Conservation (phyloP, 176 grass and related monocot species). For the Phoenix roebelenii region DNA sequence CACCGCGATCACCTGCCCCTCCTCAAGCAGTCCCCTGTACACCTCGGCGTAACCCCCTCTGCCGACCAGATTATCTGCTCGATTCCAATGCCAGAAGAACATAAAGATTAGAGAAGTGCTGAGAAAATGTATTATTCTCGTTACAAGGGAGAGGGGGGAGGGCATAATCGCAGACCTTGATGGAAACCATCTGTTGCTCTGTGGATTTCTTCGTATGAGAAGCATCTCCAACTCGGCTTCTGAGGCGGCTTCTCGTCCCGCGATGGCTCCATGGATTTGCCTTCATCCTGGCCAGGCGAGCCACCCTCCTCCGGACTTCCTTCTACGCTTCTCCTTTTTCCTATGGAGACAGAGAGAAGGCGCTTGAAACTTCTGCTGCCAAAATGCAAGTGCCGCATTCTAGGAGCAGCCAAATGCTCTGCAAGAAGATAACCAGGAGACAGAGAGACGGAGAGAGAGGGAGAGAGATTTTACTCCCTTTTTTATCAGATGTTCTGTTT, state of each 20-base stretch:
- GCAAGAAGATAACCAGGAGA: too few relatives aligned
- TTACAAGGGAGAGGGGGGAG: neutral
- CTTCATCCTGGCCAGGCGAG: constrained; percentile 12
- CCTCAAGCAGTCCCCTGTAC: constrained; percentile 53
- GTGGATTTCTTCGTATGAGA: constrained; percentile 53
- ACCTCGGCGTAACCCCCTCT: constrained; percentile 85
- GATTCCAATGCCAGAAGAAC: neutral
- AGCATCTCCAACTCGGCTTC: constrained; percentile 69
- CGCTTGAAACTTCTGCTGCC: constrained; percentile 58
- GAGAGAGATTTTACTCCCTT: too few relatives aligned
- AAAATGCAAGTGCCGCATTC: constrained; percentile 22
- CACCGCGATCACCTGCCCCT: constrained; percentile 56
- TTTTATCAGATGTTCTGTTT: too few relatives aligned
- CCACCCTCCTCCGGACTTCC: too few relatives aligned
- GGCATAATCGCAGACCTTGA: constrained; percentile 31
- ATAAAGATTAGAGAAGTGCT: neutral
- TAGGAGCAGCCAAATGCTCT: neutral
- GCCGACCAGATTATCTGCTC: constrained; percentile 67
- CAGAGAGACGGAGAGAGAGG: too few relatives aligned
- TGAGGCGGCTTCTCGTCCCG: constrained; percentile 14
- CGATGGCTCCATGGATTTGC: constrained; percentile 25
- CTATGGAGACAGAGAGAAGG: constrained; percentile 31
- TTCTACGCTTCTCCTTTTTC: too few relatives aligned
- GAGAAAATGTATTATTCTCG: neutral
- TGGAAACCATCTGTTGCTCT: constrained; percentile 57